Percentiles rank a stretch among this genome's conserved stretches.
These are phyloP conservation scores for Solanum pennellii DNA, from an alignment of 257 asterid genomes.

Conservation along the genomic window DNA sequence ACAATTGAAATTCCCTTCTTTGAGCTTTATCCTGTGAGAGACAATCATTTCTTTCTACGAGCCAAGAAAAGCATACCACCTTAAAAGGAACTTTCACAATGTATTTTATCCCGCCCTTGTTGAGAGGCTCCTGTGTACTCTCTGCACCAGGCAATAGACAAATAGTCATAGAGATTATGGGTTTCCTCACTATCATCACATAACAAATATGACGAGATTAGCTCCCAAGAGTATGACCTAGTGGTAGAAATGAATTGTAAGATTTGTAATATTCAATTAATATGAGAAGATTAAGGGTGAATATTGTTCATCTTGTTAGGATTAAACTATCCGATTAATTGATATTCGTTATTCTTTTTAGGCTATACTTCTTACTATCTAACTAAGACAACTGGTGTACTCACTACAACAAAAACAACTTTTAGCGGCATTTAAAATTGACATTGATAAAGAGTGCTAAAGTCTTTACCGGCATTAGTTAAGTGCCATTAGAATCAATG, in stretches of 20 bases:
- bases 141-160: not conserved
- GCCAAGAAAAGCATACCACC: not conserved
- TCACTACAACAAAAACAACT: too few relatives aligned
- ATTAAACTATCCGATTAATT: not conserved
- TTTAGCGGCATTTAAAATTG: too few relatives aligned
- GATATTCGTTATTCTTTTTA: not conserved
- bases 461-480: too few relatives aligned
- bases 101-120: not conserved
- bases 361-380: not conserved
- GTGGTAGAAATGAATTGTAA: not conserved
- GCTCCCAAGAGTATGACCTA: not conserved
- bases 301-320: not conserved
- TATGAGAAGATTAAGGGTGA: not conserved
- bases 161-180: not conserved
- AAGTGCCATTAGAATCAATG: too few relatives aligned
- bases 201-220: not conserved
- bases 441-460: too few relatives aligned
- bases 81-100: not conserved
- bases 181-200: not conserved
- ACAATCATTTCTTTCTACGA: not conserved
- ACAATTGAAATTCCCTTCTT: not conserved
- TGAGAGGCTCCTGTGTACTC: not conserved
- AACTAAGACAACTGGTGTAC: not conserved
- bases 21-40: not conserved
- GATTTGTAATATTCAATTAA: not conserved